Conservation (phyloP, 306 rosid species). For the Cyclanthera cordifolia region DNA sequence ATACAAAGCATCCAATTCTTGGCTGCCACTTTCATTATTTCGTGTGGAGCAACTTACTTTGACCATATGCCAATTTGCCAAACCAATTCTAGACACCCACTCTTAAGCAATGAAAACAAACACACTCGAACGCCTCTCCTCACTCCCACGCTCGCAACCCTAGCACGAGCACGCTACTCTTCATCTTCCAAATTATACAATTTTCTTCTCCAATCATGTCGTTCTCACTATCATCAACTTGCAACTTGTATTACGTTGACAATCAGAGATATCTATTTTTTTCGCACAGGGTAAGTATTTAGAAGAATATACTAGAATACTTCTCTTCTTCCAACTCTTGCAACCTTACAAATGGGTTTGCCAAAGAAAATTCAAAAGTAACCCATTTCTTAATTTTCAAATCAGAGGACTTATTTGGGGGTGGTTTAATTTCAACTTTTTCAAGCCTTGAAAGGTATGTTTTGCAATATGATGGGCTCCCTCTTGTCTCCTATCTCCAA, state of each 20-base stretch:
- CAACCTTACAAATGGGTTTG: neutral
- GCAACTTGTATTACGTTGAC: neutral
- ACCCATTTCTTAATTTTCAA: neutral
- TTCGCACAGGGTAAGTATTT: too few relatives aligned
- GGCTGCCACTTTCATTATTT: neutral
- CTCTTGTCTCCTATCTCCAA: neutral
- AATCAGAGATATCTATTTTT: too few relatives aligned
- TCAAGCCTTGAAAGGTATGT: too few relatives aligned
- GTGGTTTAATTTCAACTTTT: too few relatives aligned
- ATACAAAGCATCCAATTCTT: neutral
- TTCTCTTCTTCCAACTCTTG: neutral
- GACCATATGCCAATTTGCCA: neutral
- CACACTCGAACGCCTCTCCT: neutral
- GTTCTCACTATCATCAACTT: neutral
- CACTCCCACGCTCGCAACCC: neutral
- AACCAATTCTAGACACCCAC: slow-evolving; percentile 7
- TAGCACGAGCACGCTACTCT: neutral
- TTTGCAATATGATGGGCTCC: neutral
- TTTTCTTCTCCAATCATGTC: neutral
- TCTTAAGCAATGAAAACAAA: neutral
- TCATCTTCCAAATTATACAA: neutral
- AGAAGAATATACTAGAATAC: neutral
- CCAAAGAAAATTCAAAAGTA: neutral
- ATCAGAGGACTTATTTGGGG: neutral
- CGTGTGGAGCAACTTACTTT: neutral